Conservation (phyloP, 768 basidiomycete species). For the Boletus reticuloceps region DNA sequence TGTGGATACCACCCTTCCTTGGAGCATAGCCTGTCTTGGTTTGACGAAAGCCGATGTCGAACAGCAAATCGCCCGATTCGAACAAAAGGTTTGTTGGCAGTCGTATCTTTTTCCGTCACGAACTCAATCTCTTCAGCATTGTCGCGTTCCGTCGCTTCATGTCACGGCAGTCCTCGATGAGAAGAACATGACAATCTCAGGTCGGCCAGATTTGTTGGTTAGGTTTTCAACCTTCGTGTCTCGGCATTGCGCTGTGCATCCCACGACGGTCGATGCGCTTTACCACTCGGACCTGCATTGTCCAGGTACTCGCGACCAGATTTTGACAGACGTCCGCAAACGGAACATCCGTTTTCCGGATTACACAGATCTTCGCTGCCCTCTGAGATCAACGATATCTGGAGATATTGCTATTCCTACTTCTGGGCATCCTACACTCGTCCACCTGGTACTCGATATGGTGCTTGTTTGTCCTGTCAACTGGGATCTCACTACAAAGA, state of each 20-base stretch:
- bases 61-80: conserved; percentile 23
- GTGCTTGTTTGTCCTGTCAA: conserved; percentile 50
- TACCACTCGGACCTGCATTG: conserved; percentile 45
- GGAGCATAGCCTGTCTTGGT: conserved; percentile 44
- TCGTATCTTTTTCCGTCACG: not conserved
- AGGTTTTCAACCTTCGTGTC: conserved; percentile 41
- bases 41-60: conserved; percentile 26
- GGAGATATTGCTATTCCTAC: conserved; percentile 36
- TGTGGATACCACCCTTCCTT: conserved; percentile 33
- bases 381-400: conserved; percentile 45
- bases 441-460: conserved; percentile 38
- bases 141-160: conserved; percentile 31
- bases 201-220: conserved; percentile 48
- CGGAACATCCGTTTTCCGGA: conserved; percentile 51
- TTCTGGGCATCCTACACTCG: conserved; percentile 26
- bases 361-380: conserved; percentile 44
- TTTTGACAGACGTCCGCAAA: conserved; percentile 43
- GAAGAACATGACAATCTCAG: conserved; percentile 54
- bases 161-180: conserved; percentile 52
- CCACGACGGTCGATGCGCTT: conserved; percentile 47
- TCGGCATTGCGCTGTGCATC: conserved; percentile 35
- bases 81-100: conserved; percentile 16
- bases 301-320: conserved; percentile 34
- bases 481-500: conserved; percentile 46
- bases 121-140: conserved; percentile 7